Base-by-base conservation (phyloP, 2,329 filamentous ascomycete genomes). In the Alternaria solani region DNA sequence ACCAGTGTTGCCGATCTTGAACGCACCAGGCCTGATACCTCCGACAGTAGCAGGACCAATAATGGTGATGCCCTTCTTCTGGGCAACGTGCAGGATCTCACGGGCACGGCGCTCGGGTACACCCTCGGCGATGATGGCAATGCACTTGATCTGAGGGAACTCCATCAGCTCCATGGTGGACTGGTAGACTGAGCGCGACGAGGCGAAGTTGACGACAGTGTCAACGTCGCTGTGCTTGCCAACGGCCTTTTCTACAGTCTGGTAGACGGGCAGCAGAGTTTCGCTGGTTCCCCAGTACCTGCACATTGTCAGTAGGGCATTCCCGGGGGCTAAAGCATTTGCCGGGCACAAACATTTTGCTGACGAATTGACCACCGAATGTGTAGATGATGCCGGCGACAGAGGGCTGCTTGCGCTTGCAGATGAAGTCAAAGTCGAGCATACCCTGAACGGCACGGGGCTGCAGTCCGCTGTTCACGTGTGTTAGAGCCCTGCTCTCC, bases 401-500 rank as follows among this genome's bases (percentile, higher is more conserved):
- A 60, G 95, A 99, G 68, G 95, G 95, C 62, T 92, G 96, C 80
- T 89, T 88, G 77, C 95, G 92, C 89, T 98, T 98, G 93, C 95
- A 99, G 85, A 99, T 99, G 88, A 98, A 99, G 87, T 99, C 95
- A 82, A 99, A 99, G 83, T 99, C 95, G 80, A 99, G 91, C 83
- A 85, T 85, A 67, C 84, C 84, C 80, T 85, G 83, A 52, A 85
- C 83, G 57, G 83, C 83, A 74, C 94, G 90, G 78, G 95, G 94
- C 86, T 99, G 95, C 79, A 99, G 92, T 82, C 95, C 95, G 85
- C 87, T 89, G 74, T 71, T 60, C 43, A 51, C 57, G 46, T 12
- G 39, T 59, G 65, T 74, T 71, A 77, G 73, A 57, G 53, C 51
- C 51, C 42, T 44, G 44, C 34, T 59, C 34, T 36, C 26, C n/a